Evolutionary conservation across 2,329 filamentous ascomycete genomes (phyloP), one percentile per base, ranked within the genome.

Genomic region (Penicillium thymicola): DNA sequence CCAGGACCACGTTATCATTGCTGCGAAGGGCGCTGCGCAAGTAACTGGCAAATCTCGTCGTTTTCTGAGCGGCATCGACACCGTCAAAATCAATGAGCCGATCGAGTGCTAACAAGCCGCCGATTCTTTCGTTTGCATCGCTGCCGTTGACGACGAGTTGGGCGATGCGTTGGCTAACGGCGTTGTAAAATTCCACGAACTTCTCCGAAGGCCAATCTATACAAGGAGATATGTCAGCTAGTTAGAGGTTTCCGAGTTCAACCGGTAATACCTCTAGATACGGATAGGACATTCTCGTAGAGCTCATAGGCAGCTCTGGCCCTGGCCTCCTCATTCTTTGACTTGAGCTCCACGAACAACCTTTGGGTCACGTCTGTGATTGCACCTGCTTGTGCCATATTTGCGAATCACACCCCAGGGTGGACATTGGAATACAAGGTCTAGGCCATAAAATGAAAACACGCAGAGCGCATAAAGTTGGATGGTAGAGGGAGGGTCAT

Each of bases 1-100:
- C 86, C 88, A 99, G 93, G 23, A 94, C 91, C 53, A 86, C 86
- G 62, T 90, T 90, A 68, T 99, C 94, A 72, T 92, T 96, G 60
- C 93, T 93, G 67, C 92, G 86, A 65, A 99, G 82, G 38, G 97
- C 89, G 46, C 86, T 89, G 65, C 92, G 89, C 58, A 99, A 84
- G 68, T 93, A 95, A 62, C 91, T 91, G 44, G 91, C 91, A 71
- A 97, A 99, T 54, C 94, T 87, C 30, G 93, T 96, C 57, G 94
- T 96, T 76, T 97, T 97, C 68, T 91, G 86, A 36, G 90, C 91
- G 25, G 90, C 86, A 76, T 99, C 95, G 66, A 97, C 90, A 57
- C 92, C 93, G 67, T 97, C 93, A 72, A 97, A 97, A 73, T 97
- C 92, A 74, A 97, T 93, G 53, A 99, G 85, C 55, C 89, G 88